Evolutionary conservation across 2,329 filamentous ascomycete genomes (phyloP), one percentile per base, ranked within the genome.

Genomic region (Elsinoe batatas): DNA sequence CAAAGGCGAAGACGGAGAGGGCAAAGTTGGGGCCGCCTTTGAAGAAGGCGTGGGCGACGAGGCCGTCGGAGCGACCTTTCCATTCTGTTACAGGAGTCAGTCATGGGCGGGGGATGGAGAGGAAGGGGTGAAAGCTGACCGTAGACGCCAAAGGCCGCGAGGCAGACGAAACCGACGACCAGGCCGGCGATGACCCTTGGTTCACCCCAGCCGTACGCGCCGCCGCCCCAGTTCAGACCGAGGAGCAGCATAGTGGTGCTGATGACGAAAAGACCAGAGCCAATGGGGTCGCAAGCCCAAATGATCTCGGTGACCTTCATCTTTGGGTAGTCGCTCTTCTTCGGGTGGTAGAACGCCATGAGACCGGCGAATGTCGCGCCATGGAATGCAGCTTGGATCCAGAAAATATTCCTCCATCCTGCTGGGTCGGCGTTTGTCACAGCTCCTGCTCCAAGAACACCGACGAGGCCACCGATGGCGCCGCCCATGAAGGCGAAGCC

Each of bases 331-430:
- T 57, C 55, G 15, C 35, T 43, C 22, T 63, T 65, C 59, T 72
- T 72, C 3, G 71, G 69, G 69, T 71, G 71, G 68, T 79, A 74
- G 64, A 76, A 73, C 22, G 72, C 59, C 33, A 79, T 62, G 32
- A 80, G 64, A 3, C 77, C 77, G 0, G 77, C 35, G 1, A 72
- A 69, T 0, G 76, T 78, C 12, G 72, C 65, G 7, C 71, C 70
- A 58, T 80, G 77, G 58, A 80, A 75, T 5, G 69, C 77, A 1
- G 78, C 77, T 64, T 81, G 78, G 12, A 81, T 78, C 78, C 78
- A 81, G 62, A 79, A 81, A 60, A 81, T 80, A 60, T 74, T 72
- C 1, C 79, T 70, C 78, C 78, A 81, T 17, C 78, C 78, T 1
- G 64, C 67, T 0, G 69, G 59, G 53, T 69, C 68, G 11, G 71